Evolutionary conservation across 371 early-diverging fungal species (phyloP).

Genomic region (Massospora cicadina): DNA sequence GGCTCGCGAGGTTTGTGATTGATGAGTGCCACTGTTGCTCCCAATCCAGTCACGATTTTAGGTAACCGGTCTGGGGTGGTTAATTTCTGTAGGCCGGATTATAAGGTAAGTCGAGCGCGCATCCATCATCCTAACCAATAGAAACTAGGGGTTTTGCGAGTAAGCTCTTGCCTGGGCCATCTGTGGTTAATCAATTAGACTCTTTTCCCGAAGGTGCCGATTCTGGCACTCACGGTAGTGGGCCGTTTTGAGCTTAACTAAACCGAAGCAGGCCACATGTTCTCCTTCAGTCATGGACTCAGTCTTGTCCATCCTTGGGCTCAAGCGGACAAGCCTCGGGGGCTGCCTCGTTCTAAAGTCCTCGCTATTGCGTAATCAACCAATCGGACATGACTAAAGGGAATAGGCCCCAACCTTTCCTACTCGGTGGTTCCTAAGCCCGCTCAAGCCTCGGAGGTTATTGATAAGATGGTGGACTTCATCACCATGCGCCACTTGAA

Average conservation of each 20-base stretch:
- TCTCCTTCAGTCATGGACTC: constrained; percentile 2
- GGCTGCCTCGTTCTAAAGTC: neutral
- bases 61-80: neutral
- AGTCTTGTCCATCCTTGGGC: neutral
- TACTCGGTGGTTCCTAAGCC: constrained; percentile 43
- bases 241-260: constrained; percentile 15
- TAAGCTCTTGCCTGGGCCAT: neutral
- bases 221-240: constrained; percentile 98
- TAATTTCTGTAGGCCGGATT: constrained; percentile 42
- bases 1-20: constrained; percentile 83
- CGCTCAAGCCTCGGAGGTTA: constrained; percentile 19
- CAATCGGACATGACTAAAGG: neutral
- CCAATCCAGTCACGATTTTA: constrained; percentile 96
- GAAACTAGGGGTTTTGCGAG: constrained; percentile 2
- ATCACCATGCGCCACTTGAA: constrained; percentile 45
- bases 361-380: neutral
- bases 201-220: constrained; percentile 60
- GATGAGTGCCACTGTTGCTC: constrained; percentile 98
- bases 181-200: neutral
- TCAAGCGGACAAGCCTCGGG: neutral
- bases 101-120: constrained; percentile 43
- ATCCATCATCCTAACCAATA: neutral
- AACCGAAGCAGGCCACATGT: neutral
- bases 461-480: constrained; percentile 59
- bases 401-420: constrained; percentile 34